phyloP scores from a whole-genome alignment of 1,139 yeast species.

The Suhomyces anneliseae region DNA sequence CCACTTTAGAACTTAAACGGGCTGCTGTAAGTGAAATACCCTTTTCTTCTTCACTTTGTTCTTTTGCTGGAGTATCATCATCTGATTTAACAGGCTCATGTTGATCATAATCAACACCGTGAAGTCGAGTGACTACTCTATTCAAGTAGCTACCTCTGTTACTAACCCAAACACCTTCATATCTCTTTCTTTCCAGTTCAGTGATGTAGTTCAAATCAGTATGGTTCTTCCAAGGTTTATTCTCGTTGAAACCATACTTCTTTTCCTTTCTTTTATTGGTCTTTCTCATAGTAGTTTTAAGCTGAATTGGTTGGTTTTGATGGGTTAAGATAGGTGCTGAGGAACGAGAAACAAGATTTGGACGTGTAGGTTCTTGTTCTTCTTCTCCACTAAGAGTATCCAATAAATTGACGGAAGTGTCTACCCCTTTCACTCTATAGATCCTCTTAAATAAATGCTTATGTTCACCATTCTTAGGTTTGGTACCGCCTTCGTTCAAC shows the following conservation, averaged over 20 bases:
- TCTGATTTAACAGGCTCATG: conserved; percentile 1
- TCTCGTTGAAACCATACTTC: conserved; percentile 68
- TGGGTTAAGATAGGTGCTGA: conserved; percentile 11
- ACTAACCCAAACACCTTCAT: conserved; percentile 92
- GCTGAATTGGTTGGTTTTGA: conserved; percentile 35
- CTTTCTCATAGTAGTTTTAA: conserved; percentile 70
- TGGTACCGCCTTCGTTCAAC: conserved; percentile 6
- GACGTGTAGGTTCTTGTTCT: conserved; percentile 12
- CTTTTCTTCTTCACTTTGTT: conserved; percentile 10
- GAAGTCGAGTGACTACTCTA: conserved; percentile 33
- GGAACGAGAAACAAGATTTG: conserved; percentile 4
- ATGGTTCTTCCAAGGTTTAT: conserved; percentile 95
- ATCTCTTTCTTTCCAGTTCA: conserved; percentile 77
- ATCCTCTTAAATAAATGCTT: conserved; percentile 13
- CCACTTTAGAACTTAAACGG: conserved; percentile 29
- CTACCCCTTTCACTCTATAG: conserved; percentile 19
- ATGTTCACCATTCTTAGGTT: conserved; percentile 7
- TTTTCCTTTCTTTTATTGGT: conserved; percentile 43
- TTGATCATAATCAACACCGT: conserved; percentile 32
- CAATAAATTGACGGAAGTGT: conserved; percentile 15
- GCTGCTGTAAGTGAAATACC: conserved; percentile 34
- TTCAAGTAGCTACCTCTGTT: conserved; percentile 68
- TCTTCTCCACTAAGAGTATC: conserved; percentile 16
- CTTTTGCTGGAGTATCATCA: conserved; percentile 11
- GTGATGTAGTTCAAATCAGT: conserved; percentile 58